A percentile compares a stretch with the other conserved stretches of the same genome.
phyloP scores from a whole-genome alignment of 306 rosid species.

The Rubus parviflorus region DNA sequence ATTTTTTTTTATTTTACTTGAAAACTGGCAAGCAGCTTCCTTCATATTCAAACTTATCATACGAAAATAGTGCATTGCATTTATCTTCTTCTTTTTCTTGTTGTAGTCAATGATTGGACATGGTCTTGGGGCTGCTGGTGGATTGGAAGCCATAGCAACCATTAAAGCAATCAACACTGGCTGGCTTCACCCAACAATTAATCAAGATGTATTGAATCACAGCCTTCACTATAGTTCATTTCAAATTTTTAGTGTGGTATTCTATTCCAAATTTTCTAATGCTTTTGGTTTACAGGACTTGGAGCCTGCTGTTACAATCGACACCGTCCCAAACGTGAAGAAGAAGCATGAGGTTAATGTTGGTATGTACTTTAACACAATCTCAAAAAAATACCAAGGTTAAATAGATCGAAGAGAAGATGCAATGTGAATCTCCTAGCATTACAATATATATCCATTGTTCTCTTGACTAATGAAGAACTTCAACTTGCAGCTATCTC shows the following conservation, averaged over 20 bases:
- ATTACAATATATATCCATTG: neutral
- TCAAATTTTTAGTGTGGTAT: neutral
- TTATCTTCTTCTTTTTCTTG: too few species aligned
- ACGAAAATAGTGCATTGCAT: too few species aligned
- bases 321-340: constrained; percentile 64
- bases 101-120: constrained; percentile 81
- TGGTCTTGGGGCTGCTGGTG: constrained; percentile 80
- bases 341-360: constrained; percentile 70
- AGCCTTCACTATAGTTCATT: neutral
- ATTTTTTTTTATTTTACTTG: neutral
- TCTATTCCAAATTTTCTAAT: neutral
- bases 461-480: neutral
- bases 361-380: constrained; percentile 44
- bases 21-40: neutral
- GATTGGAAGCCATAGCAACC: constrained; percentile 74
- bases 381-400: neutral
- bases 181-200: constrained; percentile 76
- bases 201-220: constrained; percentile 51
- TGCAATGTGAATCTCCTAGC: neutral
- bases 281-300: constrained; percentile 42
- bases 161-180: constrained; percentile 71
- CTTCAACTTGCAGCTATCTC: constrained; percentile 53
- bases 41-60: neutral
- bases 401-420: neutral
- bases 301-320: constrained; percentile 65